Percentiles rank a stretch among this genome's conserved stretches.
Conservation (phyloP, 495 filamentous ascomycete species). For the Beverwykella pulmonaria region DNA sequence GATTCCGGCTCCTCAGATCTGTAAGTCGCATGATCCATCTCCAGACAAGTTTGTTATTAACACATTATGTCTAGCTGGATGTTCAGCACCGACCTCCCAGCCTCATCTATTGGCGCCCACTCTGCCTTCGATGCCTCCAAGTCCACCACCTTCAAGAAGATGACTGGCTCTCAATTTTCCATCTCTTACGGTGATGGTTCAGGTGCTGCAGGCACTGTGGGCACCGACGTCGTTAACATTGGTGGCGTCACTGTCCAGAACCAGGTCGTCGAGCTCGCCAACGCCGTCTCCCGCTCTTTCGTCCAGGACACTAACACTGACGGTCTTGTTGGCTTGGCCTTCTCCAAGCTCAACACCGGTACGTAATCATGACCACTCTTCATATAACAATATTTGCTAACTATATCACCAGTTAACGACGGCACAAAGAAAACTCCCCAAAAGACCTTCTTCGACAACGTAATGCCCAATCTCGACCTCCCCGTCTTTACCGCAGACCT, state of each 20-base stretch:
- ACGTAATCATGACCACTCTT: not conserved
- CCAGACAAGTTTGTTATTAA: not conserved
- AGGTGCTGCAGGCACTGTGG: constrained; percentile 66
- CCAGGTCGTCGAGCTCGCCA: constrained; percentile 75
- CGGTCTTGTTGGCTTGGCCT: constrained; percentile 79
- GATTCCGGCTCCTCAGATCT: constrained; percentile 84
- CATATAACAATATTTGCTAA: not conserved
- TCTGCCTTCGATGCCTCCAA: constrained; percentile 63
- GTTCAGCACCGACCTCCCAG: constrained; percentile 66
- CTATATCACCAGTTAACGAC: constrained; percentile 60
- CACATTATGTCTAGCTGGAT: constrained; percentile 62
- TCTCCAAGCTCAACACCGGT: constrained; percentile 68
- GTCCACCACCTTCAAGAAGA: constrained; percentile 57
- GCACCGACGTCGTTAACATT: constrained; percentile 72
- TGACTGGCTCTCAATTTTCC: constrained; percentile 58
- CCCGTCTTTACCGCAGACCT: constrained; percentile 76
- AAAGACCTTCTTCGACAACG: constrained; percentile 83
- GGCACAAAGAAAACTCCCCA: constrained; percentile 50
- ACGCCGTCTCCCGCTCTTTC: constrained; percentile 64
- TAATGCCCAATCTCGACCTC: constrained; percentile 61
- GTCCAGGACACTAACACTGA: constrained; percentile 62
- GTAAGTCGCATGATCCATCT: constrained; percentile 53
- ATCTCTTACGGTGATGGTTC: constrained; percentile 78
- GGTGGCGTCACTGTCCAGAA: constrained; percentile 67
- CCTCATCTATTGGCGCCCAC: constrained; percentile 53